Evolutionary conservation across 192 early-diverging fungal species (phyloP), one percentile per base, ranked within the genome.

Genomic region (Allomyces macrogynus): DNA sequence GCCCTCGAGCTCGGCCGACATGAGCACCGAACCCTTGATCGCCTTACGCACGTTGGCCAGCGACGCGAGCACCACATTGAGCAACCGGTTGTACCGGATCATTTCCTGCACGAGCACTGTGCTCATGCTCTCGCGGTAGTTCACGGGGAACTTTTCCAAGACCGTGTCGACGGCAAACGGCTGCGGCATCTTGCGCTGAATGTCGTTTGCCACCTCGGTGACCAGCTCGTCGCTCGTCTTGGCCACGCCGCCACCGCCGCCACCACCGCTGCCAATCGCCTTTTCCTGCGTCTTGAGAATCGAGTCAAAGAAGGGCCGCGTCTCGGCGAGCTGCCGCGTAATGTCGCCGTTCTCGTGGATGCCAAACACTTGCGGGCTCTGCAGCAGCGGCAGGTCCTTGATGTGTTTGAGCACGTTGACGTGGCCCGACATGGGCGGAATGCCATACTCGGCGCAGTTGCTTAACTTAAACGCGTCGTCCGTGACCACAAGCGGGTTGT

Each of bases 291-390:
- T 81, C 49, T 78, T 75, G 20, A 80, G 66, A 10, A 84, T 73
- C 12, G 76, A 80, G 42, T 80, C 79, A 66, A 84, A 84, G 42
- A 84, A 63, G 25, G 68, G 66, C 43, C 73, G 66, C 26, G 81
- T 84, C 44, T 84, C 81, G 4, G 78, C 72, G 1, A 84, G 76
- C 65, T 84, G 80, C 23, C 81, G 74, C 24, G 79, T 79, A 70
- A 84, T 84, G 68, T 84, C 82, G 23, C 82, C 82, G 66, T 84
- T 84, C 40, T 84, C 82, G 70, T 84, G 82, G 61, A 84, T 84
- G 7, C 82, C 82, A 74, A 84, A 84, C n/a, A 84, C 75, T 62
- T 84, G 81, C 11, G 82, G 82, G 40, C 65, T 75, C 67, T 81
- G 82, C 62, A 79, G 82, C 27, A 84, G 64, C 12, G 82, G 82